Evolutionary conservation across 2,329 filamentous ascomycete genomes (phyloP), one percentile per base, ranked within the genome.

Genomic region (Diaporthe helianthi): DNA sequence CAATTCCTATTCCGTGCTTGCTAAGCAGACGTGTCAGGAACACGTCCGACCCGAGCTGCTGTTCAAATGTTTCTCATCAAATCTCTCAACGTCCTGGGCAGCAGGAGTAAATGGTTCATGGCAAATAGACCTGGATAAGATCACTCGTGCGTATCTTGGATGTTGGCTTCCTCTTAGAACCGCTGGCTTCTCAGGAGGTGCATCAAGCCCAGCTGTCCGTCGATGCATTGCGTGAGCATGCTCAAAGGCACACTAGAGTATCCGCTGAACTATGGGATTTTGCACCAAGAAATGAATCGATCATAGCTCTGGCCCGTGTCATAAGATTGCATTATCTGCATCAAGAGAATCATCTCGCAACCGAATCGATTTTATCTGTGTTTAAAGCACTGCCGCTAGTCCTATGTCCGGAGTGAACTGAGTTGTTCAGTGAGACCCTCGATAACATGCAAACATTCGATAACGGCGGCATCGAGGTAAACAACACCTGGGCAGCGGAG

Each of bases 401-500:
- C 44, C 24, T 0, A 24, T 19, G 7, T n/a, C 9, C 41, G 6
- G 15, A 44, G 6, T 7, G 17, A 24, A 6, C n/a, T 24, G 9
- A 17, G 10, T 9, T 2, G 10, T 1, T 13, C 26, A 17, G 38
- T 47, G 41, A 61, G 6, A 47, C 26, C n/a, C 12, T 13, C 33
- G 10, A 3, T 33, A 10, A 12, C 26, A 33, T 13, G 3, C 12
- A 6, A 6, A 12, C 22, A 3, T 26, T 33, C 8, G 19, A 31
- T 19, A 33, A 33, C 24, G n/a, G 29, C 58, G 4, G 46, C 26
- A 49, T 49, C n/a, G 44, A 61, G 24, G 17, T 63, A 61, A 22
- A 61, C n/a, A n/a, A n/a, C n/a, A n/a, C n/a, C n/a, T 63, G 58
- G 41, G n/a, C 9, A 13, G 44, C 58, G 58, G 58, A 63, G 26